Percentiles rank a stretch among this genome's conserved stretches.
Conservation (phyloP, 345 rosid genomes). For the Xanthoceras sorbifolium region DNA sequence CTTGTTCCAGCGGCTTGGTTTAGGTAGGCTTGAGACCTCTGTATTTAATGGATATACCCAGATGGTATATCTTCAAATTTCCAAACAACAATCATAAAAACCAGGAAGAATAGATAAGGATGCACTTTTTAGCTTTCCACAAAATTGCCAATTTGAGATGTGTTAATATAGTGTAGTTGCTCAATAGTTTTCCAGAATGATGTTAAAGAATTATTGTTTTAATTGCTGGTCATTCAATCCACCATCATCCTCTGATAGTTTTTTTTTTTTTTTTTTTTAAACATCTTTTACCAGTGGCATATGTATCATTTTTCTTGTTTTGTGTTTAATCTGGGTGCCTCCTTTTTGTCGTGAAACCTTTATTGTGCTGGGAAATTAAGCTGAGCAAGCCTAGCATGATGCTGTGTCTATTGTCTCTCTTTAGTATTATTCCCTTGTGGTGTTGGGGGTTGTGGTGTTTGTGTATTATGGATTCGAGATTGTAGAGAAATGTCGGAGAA, state of each 20-base stretch:
- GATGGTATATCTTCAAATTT: conserved; percentile 89
- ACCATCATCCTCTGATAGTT: not conserved
- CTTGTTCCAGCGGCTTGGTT: conserved; percentile 74
- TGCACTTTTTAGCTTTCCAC: conserved; percentile 17
- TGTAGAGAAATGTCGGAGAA: not conserved
- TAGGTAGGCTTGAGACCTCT: conserved; percentile 66
- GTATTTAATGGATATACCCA: conserved; percentile 97
- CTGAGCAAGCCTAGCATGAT: too few species aligned
- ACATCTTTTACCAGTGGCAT: not conserved
- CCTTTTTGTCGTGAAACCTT: not conserved
- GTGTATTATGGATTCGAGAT: not conserved
- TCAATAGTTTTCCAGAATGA: conserved; percentile 1
- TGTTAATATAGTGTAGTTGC: conserved; percentile 33
- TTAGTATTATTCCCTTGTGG: too few species aligned
- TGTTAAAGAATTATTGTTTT: not conserved
- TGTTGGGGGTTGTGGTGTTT: not conserved
- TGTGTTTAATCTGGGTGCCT: not conserved
- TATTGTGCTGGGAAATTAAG: too few species aligned
- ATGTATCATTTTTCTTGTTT: not conserved
- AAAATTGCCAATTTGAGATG: conserved; percentile 15
- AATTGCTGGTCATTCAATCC: not conserved
- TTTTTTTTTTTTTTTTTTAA: not conserved
- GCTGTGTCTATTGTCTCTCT: too few species aligned
- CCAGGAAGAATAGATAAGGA: conserved; percentile 22
- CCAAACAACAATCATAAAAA: conserved; percentile 54